Base-by-base conservation (phyloP, 2,329 filamentous ascomycete genomes). In the Pezicula rhizophila region DNA sequence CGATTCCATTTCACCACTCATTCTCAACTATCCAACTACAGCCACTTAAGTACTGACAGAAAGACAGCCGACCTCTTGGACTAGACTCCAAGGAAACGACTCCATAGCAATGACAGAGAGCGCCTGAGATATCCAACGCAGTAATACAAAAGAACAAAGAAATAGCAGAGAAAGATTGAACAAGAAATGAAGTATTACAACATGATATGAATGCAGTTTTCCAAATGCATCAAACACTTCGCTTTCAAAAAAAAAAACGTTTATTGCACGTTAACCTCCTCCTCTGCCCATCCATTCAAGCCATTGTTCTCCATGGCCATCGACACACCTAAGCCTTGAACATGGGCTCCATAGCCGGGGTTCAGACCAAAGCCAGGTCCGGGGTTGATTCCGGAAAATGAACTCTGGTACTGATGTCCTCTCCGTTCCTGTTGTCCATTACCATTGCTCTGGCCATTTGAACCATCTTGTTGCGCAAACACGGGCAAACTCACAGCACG, bases 401-500 rank as follows among this genome's bases (percentile, higher is more conserved):
- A 82, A 26, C 75, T 73, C 65, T 84, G 80, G 65, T 85, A 85
- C 55, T 84, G 80, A 60, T 85, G 82, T 10, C 81, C 80, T 49
- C 80, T 73, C 47, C 81, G 76, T 65, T 61, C 57, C 23, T 59
- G 66, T 46, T 67, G 66, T 5, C 67, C 70, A 14, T 51, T 51
- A 15, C 49, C 52, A 33, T 56, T 52, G 12, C 11, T 39, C 14
- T 52, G 56, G 38, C 60, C 51, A 40, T 57, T 55, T 39, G 78
- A 77, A 46, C 82, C 82, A 66, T 83, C 78, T 14, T 78, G 79
- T 15, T 80, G 79, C 0, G 79, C 81, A 47, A 86, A 76, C 5
- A 78, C 81, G 1, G 93, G 93, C 62, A 99, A 73, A 65, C 90
- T 96, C 51, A 96, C 89, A 31, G 93, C 90, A 34, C 93, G 55